Percentiles rank a stretch among this genome's conserved stretches.
Evolutionary conservation across 768 basidiomycete genomes (phyloP).

Genomic region (Mycena crocata): DNA sequence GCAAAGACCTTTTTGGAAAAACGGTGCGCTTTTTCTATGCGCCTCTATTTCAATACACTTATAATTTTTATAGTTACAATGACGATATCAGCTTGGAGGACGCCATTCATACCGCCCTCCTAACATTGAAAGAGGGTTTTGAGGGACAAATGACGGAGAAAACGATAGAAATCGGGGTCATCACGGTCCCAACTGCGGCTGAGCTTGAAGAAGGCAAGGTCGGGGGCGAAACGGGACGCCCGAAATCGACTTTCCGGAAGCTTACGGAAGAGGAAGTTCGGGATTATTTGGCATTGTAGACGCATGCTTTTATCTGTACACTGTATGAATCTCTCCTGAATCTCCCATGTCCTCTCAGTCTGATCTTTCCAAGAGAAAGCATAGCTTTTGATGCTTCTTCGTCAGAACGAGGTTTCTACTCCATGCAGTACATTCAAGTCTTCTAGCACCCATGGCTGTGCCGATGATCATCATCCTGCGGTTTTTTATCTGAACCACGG

Average conservation of each 20-base stretch:
- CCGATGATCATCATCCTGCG: slow-evolving; percentile 6
- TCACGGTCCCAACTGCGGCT: slow-evolving; percentile 85
- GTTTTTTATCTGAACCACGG: neutral
- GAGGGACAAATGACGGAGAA: slow-evolving; percentile 99
- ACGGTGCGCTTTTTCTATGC: slow-evolving; percentile 65
- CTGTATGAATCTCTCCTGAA: slow-evolving; percentile 37
- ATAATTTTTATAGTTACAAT: slow-evolving; percentile 73
- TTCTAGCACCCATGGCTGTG: slow-evolving; percentile 28
- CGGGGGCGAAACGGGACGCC: slow-evolving; percentile 74
- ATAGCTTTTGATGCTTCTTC: slow-evolving; percentile 25
- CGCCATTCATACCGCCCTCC: slow-evolving; percentile 97
- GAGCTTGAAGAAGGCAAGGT: slow-evolving; percentile 79
- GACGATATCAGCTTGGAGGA: slow-evolving; percentile 99
- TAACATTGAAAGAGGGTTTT: slow-evolving; percentile 98
- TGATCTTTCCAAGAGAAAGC: slow-evolving; percentile 29
- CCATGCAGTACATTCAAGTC: slow-evolving; percentile 10
- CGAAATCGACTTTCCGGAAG: slow-evolving; percentile 93
- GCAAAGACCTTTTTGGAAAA: slow-evolving; percentile 99
- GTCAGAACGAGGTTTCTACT: slow-evolving; percentile 12
- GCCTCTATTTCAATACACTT: slow-evolving; percentile 31
- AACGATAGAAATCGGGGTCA: slow-evolving; percentile 98
- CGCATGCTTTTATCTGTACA: slow-evolving; percentile 28
- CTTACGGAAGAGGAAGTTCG: slow-evolving; percentile 96
- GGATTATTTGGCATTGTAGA: slow-evolving; percentile 91
- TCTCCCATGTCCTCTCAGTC: neutral